Evolutionary conservation across 768 basidiomycete genomes (phyloP).

Genomic region (Leucogyrophana mollusca): DNA sequence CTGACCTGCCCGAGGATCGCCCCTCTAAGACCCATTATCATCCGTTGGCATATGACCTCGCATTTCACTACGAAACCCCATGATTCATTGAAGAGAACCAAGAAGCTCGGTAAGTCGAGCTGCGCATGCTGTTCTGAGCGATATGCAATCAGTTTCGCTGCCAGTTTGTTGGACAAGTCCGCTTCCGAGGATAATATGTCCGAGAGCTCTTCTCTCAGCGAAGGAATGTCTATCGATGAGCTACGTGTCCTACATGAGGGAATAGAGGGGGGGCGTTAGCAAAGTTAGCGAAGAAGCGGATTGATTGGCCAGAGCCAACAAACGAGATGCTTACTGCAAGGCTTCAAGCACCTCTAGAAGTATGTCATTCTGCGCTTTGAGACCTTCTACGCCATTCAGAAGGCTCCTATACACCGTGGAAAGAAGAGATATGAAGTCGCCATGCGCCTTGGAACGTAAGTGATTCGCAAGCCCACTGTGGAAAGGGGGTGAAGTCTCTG

Average conservation of each 20-base stretch:
- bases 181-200: constrained; percentile 80
- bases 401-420: constrained; percentile 59
- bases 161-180: constrained; percentile 82
- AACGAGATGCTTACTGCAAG: constrained; percentile 33
- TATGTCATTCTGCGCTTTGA: constrained; percentile 58
- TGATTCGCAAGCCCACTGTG: constrained; percentile 44
- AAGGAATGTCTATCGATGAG: constrained; percentile 39
- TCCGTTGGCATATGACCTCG: constrained; percentile 80
- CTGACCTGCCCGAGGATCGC: constrained; percentile 78
- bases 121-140: constrained; percentile 79
- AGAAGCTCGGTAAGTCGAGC: constrained; percentile 72
- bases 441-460: constrained; percentile 65
- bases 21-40: constrained; percentile 92
- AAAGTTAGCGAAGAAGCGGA: background rate
- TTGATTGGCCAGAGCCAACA: background rate
- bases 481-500: constrained; percentile 4
- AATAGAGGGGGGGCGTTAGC: constrained; percentile 4
- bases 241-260: constrained; percentile 33
- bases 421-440: constrained; percentile 64
- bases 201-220: constrained; percentile 61
- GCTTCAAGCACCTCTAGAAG: constrained; percentile 59
- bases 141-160: constrained; percentile 72
- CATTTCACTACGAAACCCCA: constrained; percentile 91
- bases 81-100: constrained; percentile 76
- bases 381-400: constrained; percentile 63